Evolutionary conservation across 352 stramenopile genomes (phyloP), one percentile per base, ranked within the genome.

Genomic region (Phytophthora citrophthora): DNA sequence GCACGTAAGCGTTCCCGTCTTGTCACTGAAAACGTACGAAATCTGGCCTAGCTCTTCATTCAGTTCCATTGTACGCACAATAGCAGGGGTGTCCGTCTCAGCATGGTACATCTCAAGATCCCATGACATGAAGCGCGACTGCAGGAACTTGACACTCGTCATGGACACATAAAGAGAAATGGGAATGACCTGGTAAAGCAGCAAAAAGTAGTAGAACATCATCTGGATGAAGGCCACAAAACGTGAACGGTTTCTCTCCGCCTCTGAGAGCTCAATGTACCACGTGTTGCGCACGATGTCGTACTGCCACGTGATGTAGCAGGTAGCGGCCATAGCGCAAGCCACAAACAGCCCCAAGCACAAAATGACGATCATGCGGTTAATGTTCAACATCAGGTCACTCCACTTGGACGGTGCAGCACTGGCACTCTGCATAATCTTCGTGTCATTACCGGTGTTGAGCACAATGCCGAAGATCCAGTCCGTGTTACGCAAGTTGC

Each of bases 101-200:
- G 79, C 83, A 68, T 98, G 84, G 66, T 96, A 96, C 90, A 97
- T 96, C 16, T 94, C 72, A 4, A 86, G 66, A 61, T 96, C 90
- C 79, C 81, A 91, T n/a, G 83, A 77, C 73, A 98, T 98, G 64
- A 79, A 95, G 18, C 73, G 76, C 2, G 86, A 79, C 63, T 98
- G 91, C 2, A 96, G 61, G 56, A 96, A 97, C 63, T 93, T 93
- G 62, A 95, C 86, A 55, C 89, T 91, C 40, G 85, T 91, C 77
- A 98, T 94, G n/a, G 80, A 91, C 26, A 98, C 90, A 75, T 98
- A 98, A 11, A 98, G 80, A 56, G 90, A 96, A 60, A 98, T 96
- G 12, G 94, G 94, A 40, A 98, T 96, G 36, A 98, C 90, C 63
- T 96, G 87, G 68, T 94, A 95, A 43, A 94, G 81, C 58, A 97